Base-by-base conservation (phyloP, 2,329 filamentous ascomycete genomes). In the Neonectria magnoliae region DNA sequence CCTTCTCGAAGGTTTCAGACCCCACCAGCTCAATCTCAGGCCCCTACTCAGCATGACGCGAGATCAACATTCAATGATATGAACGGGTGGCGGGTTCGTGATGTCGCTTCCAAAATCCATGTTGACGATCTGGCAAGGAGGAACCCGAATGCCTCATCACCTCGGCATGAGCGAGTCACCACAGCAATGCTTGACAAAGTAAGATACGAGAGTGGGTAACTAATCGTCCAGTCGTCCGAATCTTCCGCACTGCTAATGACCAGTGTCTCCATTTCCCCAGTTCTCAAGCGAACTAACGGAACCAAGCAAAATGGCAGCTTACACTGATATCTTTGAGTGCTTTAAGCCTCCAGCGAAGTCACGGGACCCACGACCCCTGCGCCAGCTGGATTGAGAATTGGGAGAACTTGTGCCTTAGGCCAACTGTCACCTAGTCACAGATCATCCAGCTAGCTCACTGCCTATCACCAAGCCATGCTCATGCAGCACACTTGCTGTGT, bases 1-100 rank as follows among this genome's bases (percentile, higher is more conserved):
- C 71, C 71, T 74, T 74, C 72, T 71, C 68, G 72, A 74, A 74
- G 72, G 72, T 73, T 74, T 74, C 71, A 72, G 63, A 66, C 66
- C 60, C 66, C 66, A 66, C 66, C 55, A 53, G 59, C 60, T 62
- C 66, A 68, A 68, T 66, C 66, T 68, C 57, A 44, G 41, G 55
- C 56, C 57, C 47, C 65, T 65, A 55, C 63, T 68, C 62, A 70
- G 69, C 70, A 72, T 73, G 67, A 67, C 61, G 72, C 69, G 64
- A 74, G 71, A 74, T 72, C 72, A 74, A 60, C 63, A 61, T 66
- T 68, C 60, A 60, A 68, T 69, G 62, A 71, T 67, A 68, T 71
- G 71, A 68, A 71, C 53, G 41, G 69, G 68, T 70, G 59, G 60
- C 63, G 62, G 57, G 55, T 65, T 66, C 48, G 51, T 60, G 56